Conservation (phyloP, 1,139 yeast genomes). For the Nakaseomyces nivariensis region DNA sequence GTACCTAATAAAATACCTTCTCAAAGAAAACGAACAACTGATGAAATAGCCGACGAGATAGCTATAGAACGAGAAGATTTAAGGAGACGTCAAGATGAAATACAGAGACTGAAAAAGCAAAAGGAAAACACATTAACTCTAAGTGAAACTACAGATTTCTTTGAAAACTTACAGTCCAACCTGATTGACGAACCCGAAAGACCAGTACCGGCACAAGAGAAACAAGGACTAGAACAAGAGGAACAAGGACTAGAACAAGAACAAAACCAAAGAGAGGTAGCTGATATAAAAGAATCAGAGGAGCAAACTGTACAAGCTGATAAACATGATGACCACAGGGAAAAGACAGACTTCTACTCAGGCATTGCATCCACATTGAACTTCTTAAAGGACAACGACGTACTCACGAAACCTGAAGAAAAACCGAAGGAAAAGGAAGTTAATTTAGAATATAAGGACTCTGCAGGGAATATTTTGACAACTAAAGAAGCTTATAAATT, state of each 20-base stretch:
- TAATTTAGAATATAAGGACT: conserved; percentile 60
- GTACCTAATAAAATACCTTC: conserved; percentile 29
- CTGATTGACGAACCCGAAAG: conserved; percentile 9
- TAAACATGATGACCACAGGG: background rate
- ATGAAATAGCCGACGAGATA: conserved; percentile 41
- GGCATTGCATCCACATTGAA: conserved; percentile 53
- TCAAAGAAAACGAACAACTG: conserved; percentile 31
- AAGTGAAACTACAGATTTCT: conserved; percentile 53
- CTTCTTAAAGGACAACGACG: conserved; percentile 41
- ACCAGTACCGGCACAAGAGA: background rate
- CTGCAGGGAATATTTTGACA: conserved; percentile 51
- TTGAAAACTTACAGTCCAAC: conserved; percentile 33
- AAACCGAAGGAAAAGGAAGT: conserved; percentile 17
- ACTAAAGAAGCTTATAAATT: conserved; percentile 79
- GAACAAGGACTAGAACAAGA: background rate
- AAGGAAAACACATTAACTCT: conserved; percentile 34
- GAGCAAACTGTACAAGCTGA: too few species aligned
- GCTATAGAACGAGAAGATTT: conserved; percentile 32
- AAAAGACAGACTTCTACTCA: conserved; percentile 30
- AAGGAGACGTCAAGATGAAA: conserved; percentile 15
- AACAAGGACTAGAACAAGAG: background rate
- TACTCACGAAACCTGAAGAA: conserved; percentile 23
- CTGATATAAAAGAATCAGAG: too few species aligned
- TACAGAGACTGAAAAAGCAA: conserved; percentile 8
- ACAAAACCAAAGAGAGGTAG: too few species aligned